Evolutionary conservation across 2,329 filamentous ascomycete species (phyloP).

Genomic region (Balansia obtecta): DNA sequence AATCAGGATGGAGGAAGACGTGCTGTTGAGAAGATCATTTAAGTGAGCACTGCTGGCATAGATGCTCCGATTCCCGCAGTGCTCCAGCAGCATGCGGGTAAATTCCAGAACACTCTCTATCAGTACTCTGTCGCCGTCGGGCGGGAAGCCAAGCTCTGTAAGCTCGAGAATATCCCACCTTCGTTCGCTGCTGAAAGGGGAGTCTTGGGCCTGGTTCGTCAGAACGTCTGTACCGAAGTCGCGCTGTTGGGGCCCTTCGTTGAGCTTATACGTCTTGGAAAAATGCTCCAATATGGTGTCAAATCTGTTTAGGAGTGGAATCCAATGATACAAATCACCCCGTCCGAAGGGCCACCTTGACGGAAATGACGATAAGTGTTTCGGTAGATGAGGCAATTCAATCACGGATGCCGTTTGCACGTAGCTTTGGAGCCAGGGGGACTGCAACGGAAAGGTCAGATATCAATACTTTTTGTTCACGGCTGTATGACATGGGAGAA

Average conservation of each 20-base stretch:
- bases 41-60: slow-evolving; percentile 89
- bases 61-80: slow-evolving; percentile 92
- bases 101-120: slow-evolving; percentile 74
- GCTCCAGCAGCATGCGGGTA: slow-evolving; percentile 77
- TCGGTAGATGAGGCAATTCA: slow-evolving; percentile 64
- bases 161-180: slow-evolving; percentile 35
- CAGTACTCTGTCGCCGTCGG: slow-evolving; percentile 69
- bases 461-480: not conserved
- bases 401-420: slow-evolving; percentile 56
- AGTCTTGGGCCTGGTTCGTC: slow-evolving; percentile 41
- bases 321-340: slow-evolving; percentile 97
- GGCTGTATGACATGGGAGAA: too few relatives aligned
- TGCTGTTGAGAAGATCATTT: slow-evolving; percentile 80
- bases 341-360: slow-evolving; percentile 88
- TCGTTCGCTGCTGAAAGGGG: slow-evolving; percentile 35
- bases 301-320: slow-evolving; percentile 84
- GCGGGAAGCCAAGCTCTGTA: slow-evolving; percentile 47
- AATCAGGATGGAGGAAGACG: slow-evolving; percentile 66
- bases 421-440: slow-evolving; percentile 75
- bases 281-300: slow-evolving; percentile 78
- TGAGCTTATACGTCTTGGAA: slow-evolving; percentile 67
- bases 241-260: slow-evolving; percentile 65
- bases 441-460: slow-evolving; percentile 36
- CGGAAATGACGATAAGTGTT: slow-evolving; percentile 68
- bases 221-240: slow-evolving; percentile 60